phyloP scores from a whole-genome alignment of 331 rosid species.

The Prunus yedoensis region DNA sequence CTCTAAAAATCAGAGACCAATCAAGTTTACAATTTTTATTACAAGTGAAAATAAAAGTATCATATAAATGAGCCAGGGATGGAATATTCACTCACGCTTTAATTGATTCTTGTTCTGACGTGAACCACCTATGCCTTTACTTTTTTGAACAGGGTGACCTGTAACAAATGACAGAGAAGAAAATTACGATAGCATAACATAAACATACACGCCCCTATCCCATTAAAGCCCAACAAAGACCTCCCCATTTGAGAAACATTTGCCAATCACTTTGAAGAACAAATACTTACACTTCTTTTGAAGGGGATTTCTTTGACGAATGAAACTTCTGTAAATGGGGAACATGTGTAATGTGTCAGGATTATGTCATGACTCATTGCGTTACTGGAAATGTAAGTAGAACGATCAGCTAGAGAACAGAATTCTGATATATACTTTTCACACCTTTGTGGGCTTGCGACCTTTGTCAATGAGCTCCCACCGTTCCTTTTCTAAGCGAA shows the following conservation, averaged over 20 bases:
- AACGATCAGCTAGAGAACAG: slow-evolving; percentile 27
- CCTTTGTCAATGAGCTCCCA: slow-evolving; percentile 84
- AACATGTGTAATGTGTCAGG: slow-evolving; percentile 27
- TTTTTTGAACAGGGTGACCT: slow-evolving; percentile 57
- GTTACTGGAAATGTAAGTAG: slow-evolving; percentile 19
- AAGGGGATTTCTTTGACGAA: slow-evolving; percentile 44
- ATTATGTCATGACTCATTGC: slow-evolving; percentile 19
- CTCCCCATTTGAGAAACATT: background rate
- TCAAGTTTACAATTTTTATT: slow-evolving; percentile 21
- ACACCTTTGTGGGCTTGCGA: slow-evolving; percentile 71
- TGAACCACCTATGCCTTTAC: slow-evolving; percentile 37
- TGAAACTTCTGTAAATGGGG: slow-evolving; percentile 58
- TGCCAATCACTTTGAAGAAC: background rate
- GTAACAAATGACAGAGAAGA: slow-evolving; percentile 29
- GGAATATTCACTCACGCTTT: slow-evolving; percentile 53
- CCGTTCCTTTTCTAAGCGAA: slow-evolving; percentile 81
- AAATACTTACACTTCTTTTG: slow-evolving; percentile 58
- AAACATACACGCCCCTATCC: background rate
- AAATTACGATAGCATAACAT: slow-evolving; percentile 15
- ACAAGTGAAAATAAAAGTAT: slow-evolving; percentile 9
- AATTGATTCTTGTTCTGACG: slow-evolving; percentile 34
- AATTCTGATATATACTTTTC: slow-evolving; percentile 20
- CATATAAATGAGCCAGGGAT: slow-evolving; percentile 22
- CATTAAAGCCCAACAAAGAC: background rate
- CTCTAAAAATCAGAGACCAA: slow-evolving; percentile 44